phyloP scores from a whole-genome alignment of 1,284 basidiomycete genomes.

The Cryptococcus floricola region DNA sequence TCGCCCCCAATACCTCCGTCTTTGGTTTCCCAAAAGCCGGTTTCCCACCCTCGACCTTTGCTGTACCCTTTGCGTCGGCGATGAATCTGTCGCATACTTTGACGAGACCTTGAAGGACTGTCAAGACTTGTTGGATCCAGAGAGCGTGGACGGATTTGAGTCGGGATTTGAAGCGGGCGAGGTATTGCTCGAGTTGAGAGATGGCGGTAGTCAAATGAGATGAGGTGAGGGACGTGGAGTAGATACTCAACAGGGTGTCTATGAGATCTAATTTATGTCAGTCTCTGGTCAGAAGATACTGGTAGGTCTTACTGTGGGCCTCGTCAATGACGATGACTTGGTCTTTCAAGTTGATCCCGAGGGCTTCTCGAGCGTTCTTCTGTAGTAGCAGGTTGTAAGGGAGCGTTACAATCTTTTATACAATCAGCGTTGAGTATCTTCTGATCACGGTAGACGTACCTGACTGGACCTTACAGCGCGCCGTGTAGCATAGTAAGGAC shows the following conservation, averaged over 20 bases:
- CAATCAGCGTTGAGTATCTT: neutral
- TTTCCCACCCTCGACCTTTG: conserved; percentile 14
- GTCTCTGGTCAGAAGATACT: neutral
- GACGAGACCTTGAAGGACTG: conserved; percentile 65
- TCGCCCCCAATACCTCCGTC: conserved; percentile 44
- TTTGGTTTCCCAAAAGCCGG: conserved; percentile 13
- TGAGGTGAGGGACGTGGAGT: conserved; percentile 67
- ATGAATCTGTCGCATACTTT: conserved; percentile 57
- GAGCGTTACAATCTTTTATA: conserved; percentile 70
- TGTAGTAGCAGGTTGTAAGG: conserved; percentile 93
- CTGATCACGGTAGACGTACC: conserved; percentile 52
- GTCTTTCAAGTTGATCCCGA: conserved; percentile 75
- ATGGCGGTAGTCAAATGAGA: conserved; percentile 61
- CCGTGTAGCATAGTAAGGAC: conserved; percentile 91
- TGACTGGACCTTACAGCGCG: conserved; percentile 84
- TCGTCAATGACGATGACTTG: conserved; percentile 92
- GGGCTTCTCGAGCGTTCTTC: conserved; percentile 74
- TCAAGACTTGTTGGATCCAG: conserved; percentile 73
- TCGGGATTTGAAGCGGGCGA: conserved; percentile 70
- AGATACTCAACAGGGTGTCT: conserved; percentile 79
- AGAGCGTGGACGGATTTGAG: conserved; percentile 71
- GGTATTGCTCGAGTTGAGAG: conserved; percentile 74
- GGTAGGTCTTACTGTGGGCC: conserved; percentile 72
- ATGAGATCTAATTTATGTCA: conserved; percentile 62
- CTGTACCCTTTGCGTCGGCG: conserved; percentile 40